Evolutionary conservation across 768 basidiomycete genomes (phyloP), one percentile per base, ranked within the genome.

Genomic region (Inosperma sp.): DNA sequence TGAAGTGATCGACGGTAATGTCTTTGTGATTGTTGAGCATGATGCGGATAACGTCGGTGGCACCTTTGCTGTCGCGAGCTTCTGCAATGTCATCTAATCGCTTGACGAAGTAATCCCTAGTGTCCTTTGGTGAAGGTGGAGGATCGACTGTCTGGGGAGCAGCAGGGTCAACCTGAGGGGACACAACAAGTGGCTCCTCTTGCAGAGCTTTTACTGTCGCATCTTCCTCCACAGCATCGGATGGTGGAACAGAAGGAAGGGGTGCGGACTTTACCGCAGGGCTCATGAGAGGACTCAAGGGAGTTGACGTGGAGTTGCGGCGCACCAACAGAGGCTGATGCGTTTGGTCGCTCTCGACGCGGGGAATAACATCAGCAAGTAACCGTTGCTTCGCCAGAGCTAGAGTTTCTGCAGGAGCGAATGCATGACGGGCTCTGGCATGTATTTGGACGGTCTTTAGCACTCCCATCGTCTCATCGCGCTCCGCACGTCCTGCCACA

Each of bases 401-500:
- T 53, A 61, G 51, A 19, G 56, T 55, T 14, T 63, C 65, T 5
- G 58, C 59, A 17, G 68, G 59, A 1, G 74, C 69, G 48, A 86
- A 82, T 0, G 78, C 73, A 57, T 86, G 87, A 1, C 73, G 74
- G 9, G 80, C 74, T 9, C 82, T 78, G 9, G 81, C 75, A 56
- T 86, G 83, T 7, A 80, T 67, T 54, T 85, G 81, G 4, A 88
- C 79, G 1, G 79, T 77, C 54, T 80, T 73, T 33, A 89, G 62
- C 9, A 88, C 82, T 25, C 81, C 73, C n/a, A 79, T 68, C 37
- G 61, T 75, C 62, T 65, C 75, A 40, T 55, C 70, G 39, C 56
- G 68, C 43, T 78, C 75, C n/a, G 43, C 61, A 23, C 70, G 68
- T 26, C 68, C 76, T 37, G 70, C 68, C 7, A 66, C 56, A 6